A percentile compares a stretch with the other conserved stretches of the same genome.
phyloP scores from a whole-genome alignment of 2,329 filamentous ascomycete genomes.

The Diaporthe citri region DNA sequence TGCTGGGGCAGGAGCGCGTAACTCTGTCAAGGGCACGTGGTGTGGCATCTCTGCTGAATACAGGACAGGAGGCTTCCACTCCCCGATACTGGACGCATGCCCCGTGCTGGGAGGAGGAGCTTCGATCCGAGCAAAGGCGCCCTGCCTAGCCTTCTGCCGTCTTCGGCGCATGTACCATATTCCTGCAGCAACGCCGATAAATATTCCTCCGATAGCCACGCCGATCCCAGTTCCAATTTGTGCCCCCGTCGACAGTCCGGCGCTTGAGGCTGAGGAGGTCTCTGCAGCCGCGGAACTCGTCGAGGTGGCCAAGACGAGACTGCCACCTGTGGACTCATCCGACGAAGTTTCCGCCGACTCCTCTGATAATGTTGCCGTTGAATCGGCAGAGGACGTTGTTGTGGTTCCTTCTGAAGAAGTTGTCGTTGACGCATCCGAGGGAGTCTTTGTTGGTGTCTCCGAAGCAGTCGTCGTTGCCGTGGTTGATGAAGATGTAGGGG shows the following conservation, averaged over 20 bases:
- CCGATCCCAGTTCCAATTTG: slow-evolving; percentile 19
- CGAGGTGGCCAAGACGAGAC: not conserved
- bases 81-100: not conserved
- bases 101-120: not conserved
- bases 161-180: not conserved
- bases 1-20: not conserved
- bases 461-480: not conserved
- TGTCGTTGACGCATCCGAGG: not conserved
- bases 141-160: slow-evolving; percentile 8
- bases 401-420: not conserved
- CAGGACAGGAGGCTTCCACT: not conserved
- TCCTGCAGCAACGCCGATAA: not conserved
- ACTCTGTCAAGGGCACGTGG: not conserved
- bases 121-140: slow-evolving; percentile 7
- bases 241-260: slow-evolving; percentile 19
- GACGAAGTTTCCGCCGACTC: not conserved
- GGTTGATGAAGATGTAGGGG: not conserved
- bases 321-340: not conserved
- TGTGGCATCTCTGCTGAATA: not conserved
- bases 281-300: not conserved
- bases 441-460: not conserved
- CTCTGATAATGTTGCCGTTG: not conserved
- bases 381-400: not conserved
- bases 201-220: slow-evolving; percentile 1
- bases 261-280: not conserved